phyloP scores from a whole-genome alignment of 345 rosid species.

The Cardiospermum halicacabum region DNA sequence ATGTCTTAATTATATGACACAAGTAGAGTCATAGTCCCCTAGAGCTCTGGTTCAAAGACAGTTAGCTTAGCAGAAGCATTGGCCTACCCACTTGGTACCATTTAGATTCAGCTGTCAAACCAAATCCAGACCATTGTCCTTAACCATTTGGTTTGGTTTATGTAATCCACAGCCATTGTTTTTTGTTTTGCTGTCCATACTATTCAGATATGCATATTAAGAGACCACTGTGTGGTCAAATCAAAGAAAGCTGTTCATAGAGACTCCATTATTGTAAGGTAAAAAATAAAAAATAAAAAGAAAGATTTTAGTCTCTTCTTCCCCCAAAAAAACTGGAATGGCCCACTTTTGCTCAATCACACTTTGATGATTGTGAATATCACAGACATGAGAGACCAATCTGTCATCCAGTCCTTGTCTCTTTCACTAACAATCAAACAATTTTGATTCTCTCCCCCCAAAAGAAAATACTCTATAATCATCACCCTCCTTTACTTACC shows the following conservation, averaged over 20 bases:
- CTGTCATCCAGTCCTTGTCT: conserved; percentile 42
- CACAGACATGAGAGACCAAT: conserved; percentile 30
- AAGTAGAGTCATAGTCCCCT: conserved; percentile 16
- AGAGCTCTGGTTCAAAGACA: conserved; percentile 9
- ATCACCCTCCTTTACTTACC: conserved; percentile 13
- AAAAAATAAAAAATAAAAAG: too few species aligned
- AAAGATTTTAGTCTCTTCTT: conserved; percentile 21
- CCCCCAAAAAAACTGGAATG: conserved; percentile 41
- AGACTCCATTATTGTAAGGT: conserved; percentile 57
- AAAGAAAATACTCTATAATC: conserved; percentile 1
- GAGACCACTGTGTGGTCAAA: conserved; percentile 41
- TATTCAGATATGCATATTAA: too few species aligned
- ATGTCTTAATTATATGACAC: conserved; percentile 24
- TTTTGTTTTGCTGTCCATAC: conserved; percentile 23
- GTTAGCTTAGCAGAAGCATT: conserved; percentile 11
- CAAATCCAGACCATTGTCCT: conserved; percentile 38
- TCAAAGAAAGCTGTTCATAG: conserved; percentile 26
- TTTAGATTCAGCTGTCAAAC: conserved; percentile 34
- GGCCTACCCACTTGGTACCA: conserved; percentile 37
- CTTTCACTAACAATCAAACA: conserved; percentile 29
- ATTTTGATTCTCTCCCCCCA: conserved; percentile 26
- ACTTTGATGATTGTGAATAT: conserved; percentile 44
- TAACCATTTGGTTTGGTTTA: conserved; percentile 13
- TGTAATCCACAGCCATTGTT: conserved; percentile 10
- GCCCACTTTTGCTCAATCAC: conserved; percentile 54